Base-by-base conservation (phyloP, 1,139 yeast species). In the Kluyveromyces sp. region DNA sequence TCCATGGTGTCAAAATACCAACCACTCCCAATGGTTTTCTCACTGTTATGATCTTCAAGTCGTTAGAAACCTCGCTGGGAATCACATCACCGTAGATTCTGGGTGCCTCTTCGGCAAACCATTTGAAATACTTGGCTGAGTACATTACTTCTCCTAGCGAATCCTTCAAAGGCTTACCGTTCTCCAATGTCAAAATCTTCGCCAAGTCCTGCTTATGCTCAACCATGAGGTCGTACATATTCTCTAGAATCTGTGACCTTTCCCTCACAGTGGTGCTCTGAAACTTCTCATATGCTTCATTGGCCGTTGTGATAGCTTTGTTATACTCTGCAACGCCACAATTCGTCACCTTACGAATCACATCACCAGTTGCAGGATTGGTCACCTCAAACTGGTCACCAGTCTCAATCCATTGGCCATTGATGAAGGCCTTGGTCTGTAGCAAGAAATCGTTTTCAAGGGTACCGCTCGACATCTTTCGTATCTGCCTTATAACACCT, bases 1-100 rank as follows among this genome's bases (percentile, higher is more conserved):
- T 79, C 84, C 84, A 80, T 42, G 85, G 84, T 49, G 79, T 78
- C 50, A 79, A 75, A 59, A 77, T 81, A 33, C 83, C 84, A 58
- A 80, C 77, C 41, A 79, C 81, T 42, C 80, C 80, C 58, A 77
- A 65, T 42, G 79, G 78, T 56, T 73, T 78, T 49, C 74, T 73
- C 35, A 66, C 61, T 37, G 78, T 74, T 62, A 77, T 80, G 46
- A 60, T 46, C 30, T 47, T 45, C 29, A 46, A 45, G 30, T 42
- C 33, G 16, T 43, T 41, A 12, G 49, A 43, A 18, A 30, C 30
- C 11, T 48, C 42, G 60, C 66, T 46, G 53, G 67, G 57, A 37
- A 65, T 59, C 2, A 61, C 45, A 20, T 63, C 63, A 6, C 69
- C 69, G 39, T 57, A 53, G 7, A 60, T 51, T 30, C 69, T 56